phyloP scores from a whole-genome alignment of 257 asterid species.

The Leptodermis oblonga region DNA sequence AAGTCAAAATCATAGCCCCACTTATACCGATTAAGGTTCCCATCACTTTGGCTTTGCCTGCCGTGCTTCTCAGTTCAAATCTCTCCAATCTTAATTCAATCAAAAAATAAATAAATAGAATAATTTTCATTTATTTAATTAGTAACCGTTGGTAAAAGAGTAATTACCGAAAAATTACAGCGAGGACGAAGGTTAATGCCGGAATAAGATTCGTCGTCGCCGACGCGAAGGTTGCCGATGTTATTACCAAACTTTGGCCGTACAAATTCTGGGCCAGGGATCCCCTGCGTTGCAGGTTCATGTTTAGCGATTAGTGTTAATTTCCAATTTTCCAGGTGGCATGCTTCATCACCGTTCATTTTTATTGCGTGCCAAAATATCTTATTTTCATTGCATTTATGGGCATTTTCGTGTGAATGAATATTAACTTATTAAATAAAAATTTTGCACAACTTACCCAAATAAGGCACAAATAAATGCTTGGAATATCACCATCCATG shows the following conservation, averaged over 20 bases:
- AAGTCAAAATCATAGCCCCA: conserved; percentile 76
- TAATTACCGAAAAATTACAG: conserved; percentile 46
- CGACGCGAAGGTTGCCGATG: conserved; percentile 48
- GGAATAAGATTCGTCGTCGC: conserved; percentile 47
- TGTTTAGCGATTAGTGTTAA: background rate
- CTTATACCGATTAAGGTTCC: conserved; percentile 58
- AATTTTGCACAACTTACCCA: conserved; percentile 28
- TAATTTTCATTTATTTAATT: too few species aligned
- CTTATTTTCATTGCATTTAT: background rate
- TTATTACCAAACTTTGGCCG: conserved; percentile 40
- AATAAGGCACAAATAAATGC: conserved; percentile 40
- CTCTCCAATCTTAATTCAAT: conserved; percentile 51
- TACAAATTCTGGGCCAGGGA: conserved; percentile 47
- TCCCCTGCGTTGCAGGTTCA: conserved; percentile 30
- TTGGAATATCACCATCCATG: conserved; percentile 42
- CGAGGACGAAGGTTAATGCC: conserved; percentile 43
- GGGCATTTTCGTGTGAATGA: too few species aligned
- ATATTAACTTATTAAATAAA: background rate
- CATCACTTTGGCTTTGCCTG: conserved; percentile 53
- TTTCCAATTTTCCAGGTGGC: background rate
- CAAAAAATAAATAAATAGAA: background rate
- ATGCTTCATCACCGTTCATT: background rate
- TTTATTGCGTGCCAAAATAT: background rate
- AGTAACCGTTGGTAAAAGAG: too few species aligned
- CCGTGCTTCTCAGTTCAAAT: conserved; percentile 36